Base-by-base conservation (phyloP, 371 early-diverging fungal genomes). In the Nosema bombycis region DNA sequence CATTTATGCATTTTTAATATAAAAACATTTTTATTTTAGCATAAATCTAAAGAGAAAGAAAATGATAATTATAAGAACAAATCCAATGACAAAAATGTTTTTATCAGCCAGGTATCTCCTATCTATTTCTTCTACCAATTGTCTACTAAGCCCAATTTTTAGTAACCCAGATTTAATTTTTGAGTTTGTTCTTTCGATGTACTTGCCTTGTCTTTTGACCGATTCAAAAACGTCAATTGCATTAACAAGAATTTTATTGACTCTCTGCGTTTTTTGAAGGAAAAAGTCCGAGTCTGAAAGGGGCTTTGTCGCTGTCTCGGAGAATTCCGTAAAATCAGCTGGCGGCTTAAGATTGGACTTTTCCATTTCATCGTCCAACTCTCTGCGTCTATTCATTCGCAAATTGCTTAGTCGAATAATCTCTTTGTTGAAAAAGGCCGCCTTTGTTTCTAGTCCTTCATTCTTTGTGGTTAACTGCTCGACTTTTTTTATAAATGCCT, bases 21-120 rank as follows among this genome's bases (percentile, higher is more conserved):
- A 34, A 38, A 18, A 10, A 10, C 12, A 61, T 61, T 14, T 37
- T 56, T 66, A 38, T 80, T 37, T 73, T 46, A 83, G 73, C 30
- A 78, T 54, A 80, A 83, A 78, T 70, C 76, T 80, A n/a, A 83
- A 62, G 23, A 83, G 26, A 29, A 83, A 69, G 36, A 83, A 67
- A 26, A 81, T 12, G 15, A 81, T 14, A n/a, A 83, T 58, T 32
- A 80, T 36, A 69, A 78, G 14, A 10, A 70, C 72, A n/a, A 83
- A 28, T 34, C 82, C 64, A 33, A 32, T 64, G 26, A 72, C 69
- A 70, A 83, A 83, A 23, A 80, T 46, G 0, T 24, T 56, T 15
- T 81, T 77, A 75, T 83, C 84, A 24, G 72, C 69, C 29, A 75
- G 54, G 61, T 76, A 78, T 69, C 84, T 80, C 28, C 32, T 70